A percentile compares a stretch with the other conserved stretches of the same genome.
phyloP scores from a whole-genome alignment of 225 moss, liverwort and hornwort species.

The Rhytidiadelphus loreus region DNA sequence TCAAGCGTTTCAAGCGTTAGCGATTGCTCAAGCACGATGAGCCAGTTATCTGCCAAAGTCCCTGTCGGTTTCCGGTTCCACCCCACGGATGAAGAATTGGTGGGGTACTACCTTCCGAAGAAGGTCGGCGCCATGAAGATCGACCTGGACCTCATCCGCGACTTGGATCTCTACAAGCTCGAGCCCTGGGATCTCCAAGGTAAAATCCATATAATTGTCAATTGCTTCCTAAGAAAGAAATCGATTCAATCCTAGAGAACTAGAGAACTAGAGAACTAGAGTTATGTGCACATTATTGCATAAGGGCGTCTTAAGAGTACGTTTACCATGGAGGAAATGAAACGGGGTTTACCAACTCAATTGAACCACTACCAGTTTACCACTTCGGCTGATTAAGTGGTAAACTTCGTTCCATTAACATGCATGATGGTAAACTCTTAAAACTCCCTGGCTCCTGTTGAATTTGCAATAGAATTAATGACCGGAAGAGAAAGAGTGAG shows the following conservation, averaged over 20 bases:
- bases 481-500: neutral
- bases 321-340: neutral
- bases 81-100: conserved; percentile 48
- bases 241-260: neutral
- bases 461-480: too few relatives aligned
- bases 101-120: conserved; percentile 45
- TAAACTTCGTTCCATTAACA: neutral
- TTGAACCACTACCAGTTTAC: neutral
- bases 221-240: neutral
- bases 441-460: neutral
- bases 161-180: conserved; percentile 74
- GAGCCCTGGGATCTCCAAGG: conserved; percentile 95
- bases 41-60: conserved; percentile 29
- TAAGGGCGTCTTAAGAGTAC: neutral
- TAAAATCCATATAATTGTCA: neutral
- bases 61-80: conserved; percentile 54
- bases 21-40: conserved; percentile 11
- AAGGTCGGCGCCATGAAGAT: conserved; percentile 40
- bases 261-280: neutral
- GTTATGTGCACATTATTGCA: neutral
- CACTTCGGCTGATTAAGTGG: neutral
- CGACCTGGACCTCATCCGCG: conserved; percentile 66
- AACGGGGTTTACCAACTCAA: neutral
- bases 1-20: neutral
- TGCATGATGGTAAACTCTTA: neutral